Conservation (phyloP, 192 early-diverging fungal species). For the Thamnidium elegans region DNA sequence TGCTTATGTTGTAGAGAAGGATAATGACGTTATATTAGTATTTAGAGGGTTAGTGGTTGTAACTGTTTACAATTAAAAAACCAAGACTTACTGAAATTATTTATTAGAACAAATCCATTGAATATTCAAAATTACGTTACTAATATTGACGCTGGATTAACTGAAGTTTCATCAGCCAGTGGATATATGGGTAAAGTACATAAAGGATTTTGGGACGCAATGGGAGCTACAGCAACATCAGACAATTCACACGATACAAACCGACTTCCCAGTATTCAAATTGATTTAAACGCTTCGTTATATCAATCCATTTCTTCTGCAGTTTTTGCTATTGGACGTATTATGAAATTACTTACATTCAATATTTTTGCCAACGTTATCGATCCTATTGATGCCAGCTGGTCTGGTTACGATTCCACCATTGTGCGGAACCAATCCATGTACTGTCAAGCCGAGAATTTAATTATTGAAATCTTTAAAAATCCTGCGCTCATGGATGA, state of each 20-base stretch:
- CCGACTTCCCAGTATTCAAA: slow-evolving; percentile 19
- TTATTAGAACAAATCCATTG: slow-evolving; percentile 44
- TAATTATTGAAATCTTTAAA: slow-evolving; percentile 24
- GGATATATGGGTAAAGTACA: slow-evolving; percentile 48
- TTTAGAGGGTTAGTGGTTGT: slow-evolving; percentile 41
- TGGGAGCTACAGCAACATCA: slow-evolving; percentile 37
- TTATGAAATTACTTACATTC: slow-evolving; percentile 36
- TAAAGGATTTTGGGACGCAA: slow-evolving; percentile 51
- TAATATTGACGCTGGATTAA: slow-evolving; percentile 36
- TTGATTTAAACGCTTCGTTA: slow-evolving; percentile 46
- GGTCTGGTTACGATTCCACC: slow-evolving; percentile 26
- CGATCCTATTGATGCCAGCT: slow-evolving; percentile 53
- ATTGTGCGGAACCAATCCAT: slow-evolving; percentile 39
- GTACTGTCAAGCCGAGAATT: slow-evolving; percentile 43
- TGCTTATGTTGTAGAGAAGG: slow-evolving; percentile 51
- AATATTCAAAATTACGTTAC: slow-evolving; percentile 57
- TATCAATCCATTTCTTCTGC: slow-evolving; percentile 41
- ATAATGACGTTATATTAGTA: slow-evolving; percentile 51
- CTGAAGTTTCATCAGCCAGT: slow-evolving; percentile 14
- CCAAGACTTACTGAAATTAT: not conserved
- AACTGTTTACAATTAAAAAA: not conserved
- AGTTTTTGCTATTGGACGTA: slow-evolving; percentile 31
- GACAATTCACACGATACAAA: slow-evolving; percentile 3
- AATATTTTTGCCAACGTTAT: slow-evolving; percentile 44
- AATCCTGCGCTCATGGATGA: not conserved